Evolutionary conservation across 306 rosid species (phyloP), one percentile per base, ranked within the genome.

Genomic region (Macrotyloma uniflorum): DNA sequence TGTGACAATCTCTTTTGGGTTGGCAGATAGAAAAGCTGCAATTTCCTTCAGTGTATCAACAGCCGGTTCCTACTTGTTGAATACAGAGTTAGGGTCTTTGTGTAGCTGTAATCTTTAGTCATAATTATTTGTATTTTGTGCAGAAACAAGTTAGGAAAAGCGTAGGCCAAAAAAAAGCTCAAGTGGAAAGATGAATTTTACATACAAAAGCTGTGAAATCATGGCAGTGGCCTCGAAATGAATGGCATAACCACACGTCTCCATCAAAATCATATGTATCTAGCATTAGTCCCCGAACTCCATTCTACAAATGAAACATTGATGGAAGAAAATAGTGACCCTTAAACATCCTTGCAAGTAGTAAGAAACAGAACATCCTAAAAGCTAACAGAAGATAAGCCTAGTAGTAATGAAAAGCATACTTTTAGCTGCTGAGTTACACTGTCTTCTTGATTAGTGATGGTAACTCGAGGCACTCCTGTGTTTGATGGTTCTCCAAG

Each of bases 231-330:
- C 97, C 93, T 22, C 74, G 64, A 24, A 82, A 85, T 35, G 97
- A 93, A 85, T 93, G 96, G 77, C 97, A 93, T 46, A 93, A 50
- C 96, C 97, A 93, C 6, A 93, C 89, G 22, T 82, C 88, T 51
- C 88, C 92, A 10, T 80, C 45, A 38, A 89, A 90, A 66, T 90
- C 96, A 42, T 93, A 93, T 1, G 90, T 80, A 51, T 90, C 98
- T 2, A 93, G 84, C 94, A 93, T 87, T 12, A 90, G 75, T 45
- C 57, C 89, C 24, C 98, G 82, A 57, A 88, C 93, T 22, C 98
- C 96, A 30, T 83, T 89, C 97, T 91, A 76, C 43, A 85, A 36
- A 74, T 20, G 67, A 77, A 76, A 49, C 68, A 76, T 36, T 50
- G 42, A 40, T 61, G 54, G n/a, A 10, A 59, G 53, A 46, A 28